These are phyloP conservation scores for Calonectria naviculata DNA, from an alignment of 2,329 filamentous ascomycete genomes.

Conservation along the genomic window DNA sequence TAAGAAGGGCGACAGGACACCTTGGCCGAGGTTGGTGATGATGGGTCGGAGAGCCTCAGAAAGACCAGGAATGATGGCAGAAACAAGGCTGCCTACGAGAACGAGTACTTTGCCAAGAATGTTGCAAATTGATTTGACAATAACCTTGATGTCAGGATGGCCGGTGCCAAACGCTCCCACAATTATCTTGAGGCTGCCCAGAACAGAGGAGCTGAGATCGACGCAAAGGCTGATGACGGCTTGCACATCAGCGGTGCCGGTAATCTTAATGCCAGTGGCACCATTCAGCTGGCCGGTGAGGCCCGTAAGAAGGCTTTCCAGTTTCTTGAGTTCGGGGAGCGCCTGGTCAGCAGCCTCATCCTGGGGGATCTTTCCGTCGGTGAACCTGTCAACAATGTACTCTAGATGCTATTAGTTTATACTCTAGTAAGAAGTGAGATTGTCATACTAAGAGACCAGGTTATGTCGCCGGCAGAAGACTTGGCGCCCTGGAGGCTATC, in stretches of 20 bases:
- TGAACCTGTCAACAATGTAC: background rate
- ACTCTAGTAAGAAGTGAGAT: no score
- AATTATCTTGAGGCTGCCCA: background rate
- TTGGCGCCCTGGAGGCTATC: background rate
- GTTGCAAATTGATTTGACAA: conserved; percentile 1
- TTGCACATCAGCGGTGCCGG: background rate
- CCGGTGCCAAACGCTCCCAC: background rate
- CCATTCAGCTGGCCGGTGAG: background rate
- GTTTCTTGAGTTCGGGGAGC: background rate
- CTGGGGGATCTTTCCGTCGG: background rate
- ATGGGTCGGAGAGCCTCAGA: background rate
- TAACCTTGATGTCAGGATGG: background rate
- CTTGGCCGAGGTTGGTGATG: background rate
- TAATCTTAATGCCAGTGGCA: background rate
- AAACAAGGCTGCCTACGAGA: background rate
- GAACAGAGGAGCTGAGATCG: background rate
- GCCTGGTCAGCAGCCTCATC: background rate
- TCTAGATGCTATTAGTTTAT: background rate
- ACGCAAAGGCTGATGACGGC: background rate
- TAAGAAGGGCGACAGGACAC: background rate
- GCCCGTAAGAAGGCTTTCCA: background rate
- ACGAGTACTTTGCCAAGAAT: background rate
- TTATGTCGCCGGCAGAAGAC: background rate
- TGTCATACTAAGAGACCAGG: background rate
- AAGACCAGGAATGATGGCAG: background rate